These are phyloP conservation scores for Cladochytrium tenue DNA, from an alignment of 371 early-diverging fungal species.

Conservation along the genomic window DNA sequence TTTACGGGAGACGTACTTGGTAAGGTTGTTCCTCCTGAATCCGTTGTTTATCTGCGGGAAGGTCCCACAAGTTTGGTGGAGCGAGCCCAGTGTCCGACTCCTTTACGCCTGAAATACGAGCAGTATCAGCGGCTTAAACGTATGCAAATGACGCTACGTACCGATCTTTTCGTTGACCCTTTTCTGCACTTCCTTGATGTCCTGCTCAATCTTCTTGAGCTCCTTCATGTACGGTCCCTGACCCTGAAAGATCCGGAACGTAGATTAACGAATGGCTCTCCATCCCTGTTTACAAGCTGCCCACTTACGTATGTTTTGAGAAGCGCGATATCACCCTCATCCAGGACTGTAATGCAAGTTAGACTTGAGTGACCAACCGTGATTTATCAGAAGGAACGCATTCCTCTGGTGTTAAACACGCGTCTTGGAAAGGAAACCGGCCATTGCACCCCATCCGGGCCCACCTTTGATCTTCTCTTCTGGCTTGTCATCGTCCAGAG, in stretches of 20 bases:
- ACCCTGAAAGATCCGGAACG: constrained; percentile 66
- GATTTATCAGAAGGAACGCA: neutral
- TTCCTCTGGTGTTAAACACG: neutral
- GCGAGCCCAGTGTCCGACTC: constrained; percentile 99
- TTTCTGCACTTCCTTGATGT: constrained; percentile 93
- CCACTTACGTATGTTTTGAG: constrained; percentile 83
- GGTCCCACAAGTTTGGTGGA: constrained; percentile 98
- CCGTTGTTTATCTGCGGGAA: constrained; percentile 96
- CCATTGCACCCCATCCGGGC: neutral
- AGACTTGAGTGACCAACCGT: no score
- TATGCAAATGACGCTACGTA: constrained; percentile 27
- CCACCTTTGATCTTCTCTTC: constrained; percentile 90
- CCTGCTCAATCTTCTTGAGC: constrained; percentile 85
- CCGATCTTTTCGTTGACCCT: constrained; percentile 97
- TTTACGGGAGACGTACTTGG: constrained; percentile 63
- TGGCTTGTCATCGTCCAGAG: constrained; percentile 70
- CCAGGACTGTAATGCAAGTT: constrained; percentile 67
- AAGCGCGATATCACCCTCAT: constrained; percentile 95
- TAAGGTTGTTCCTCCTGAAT: constrained; percentile 96
- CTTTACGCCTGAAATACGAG: constrained; percentile 75
- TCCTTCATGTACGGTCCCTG: constrained; percentile 96
- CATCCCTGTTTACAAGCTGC: neutral
- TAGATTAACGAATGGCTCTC: neutral
- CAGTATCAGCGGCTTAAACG: neutral
- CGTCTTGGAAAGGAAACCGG: constrained; percentile 1